Base-by-base conservation (phyloP, 1,139 yeast genomes). In the Pichia sp. region DNA sequence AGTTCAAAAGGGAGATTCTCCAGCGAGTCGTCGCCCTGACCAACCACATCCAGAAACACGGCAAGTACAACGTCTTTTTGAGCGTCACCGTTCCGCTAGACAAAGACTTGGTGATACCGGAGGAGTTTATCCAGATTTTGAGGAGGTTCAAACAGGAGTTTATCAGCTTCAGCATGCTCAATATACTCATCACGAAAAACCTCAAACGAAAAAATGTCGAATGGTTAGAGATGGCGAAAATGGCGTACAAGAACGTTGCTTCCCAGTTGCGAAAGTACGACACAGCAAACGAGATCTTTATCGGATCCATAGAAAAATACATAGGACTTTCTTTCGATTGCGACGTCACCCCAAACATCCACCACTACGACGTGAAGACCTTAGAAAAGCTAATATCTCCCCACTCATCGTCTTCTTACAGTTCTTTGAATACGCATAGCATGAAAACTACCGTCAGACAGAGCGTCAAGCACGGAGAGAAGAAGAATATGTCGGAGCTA, bases 261-360 rank as follows among this genome's bases (percentile, higher is more conserved):
- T 3, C 8, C 19, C 61, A 58, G 38, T 15, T 58, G 8, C 51
- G 31, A 31, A 36, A 49, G 3, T 51, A 41, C 11, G 57, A 53
- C 30, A 5, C 29, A 5, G 30, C 49, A 15, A 47, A 47, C 47
- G 43, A 50, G 11, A 47, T 50, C 2, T 58, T 58, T 31, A 51
- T 57, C 13, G 61, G 61, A 2, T 16, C 36, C 4, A 44, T 54
- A 16, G 52, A 34, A 10, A 57, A 58, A 42, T 58, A 55, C 29
- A 36, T 58, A 5, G 61, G 61, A 6, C 45, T 58, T 5, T 10
- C 38, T 11, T 52, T 55, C 32, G 61, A 58, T 42, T 55, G 58
- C 26, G 59, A 58, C 52, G 30, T 58, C 8, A 29, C 42, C 5
- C 38, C 46, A 16, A 23, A 19, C 31, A 16, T 23, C 13, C 31